Evolutionary conservation across 208 protist species (phyloP).

Genomic region (Trypanosoma cruzi): DNA sequence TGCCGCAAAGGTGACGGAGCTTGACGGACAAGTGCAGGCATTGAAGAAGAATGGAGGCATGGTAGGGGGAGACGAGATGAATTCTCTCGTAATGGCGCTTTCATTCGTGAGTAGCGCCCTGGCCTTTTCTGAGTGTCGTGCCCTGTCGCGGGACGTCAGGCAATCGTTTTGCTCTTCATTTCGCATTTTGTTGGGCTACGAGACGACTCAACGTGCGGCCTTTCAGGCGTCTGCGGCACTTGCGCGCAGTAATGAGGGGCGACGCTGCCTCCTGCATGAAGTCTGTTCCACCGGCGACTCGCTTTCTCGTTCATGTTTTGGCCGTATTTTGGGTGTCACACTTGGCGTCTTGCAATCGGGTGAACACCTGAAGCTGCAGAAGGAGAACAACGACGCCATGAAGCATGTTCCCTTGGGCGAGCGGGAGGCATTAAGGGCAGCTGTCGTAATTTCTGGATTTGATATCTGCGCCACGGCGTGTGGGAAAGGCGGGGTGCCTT

Average conservation of each 20-base stretch:
- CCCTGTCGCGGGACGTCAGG: conserved; percentile 18
- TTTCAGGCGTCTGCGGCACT: conserved; percentile 38
- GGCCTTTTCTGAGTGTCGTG: conserved; percentile 23
- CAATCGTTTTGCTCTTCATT: conserved; percentile 39
- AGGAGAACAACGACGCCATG: conserved; percentile 16
- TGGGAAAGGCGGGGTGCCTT: conserved; percentile 25
- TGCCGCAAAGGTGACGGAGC: conserved; percentile 11
- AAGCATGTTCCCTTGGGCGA: conserved; percentile 15
- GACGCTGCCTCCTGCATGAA: conserved; percentile 59
- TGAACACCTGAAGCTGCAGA: conserved; percentile 18
- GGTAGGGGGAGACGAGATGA: conserved; percentile 28
- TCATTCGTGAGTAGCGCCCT: conserved; percentile 51
- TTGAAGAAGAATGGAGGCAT: conserved; percentile 22
- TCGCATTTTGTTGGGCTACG: conserved; percentile 38
- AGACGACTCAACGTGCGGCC: conserved; percentile 33
- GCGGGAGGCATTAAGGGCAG: conserved; percentile 14
- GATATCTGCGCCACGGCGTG: conserved; percentile 30
- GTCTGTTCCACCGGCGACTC: conserved; percentile 51
- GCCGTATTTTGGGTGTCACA: conserved; percentile 58
- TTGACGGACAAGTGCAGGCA: conserved; percentile 15
- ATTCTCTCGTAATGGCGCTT: conserved; percentile 37
- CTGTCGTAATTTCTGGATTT: conserved; percentile 18
- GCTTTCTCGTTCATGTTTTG: conserved; percentile 64
- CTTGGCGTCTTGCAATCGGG: conserved; percentile 32
- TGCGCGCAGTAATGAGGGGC: conserved; percentile 44